Base-by-base conservation (phyloP, 2,329 filamentous ascomycete genomes). In the Talaromyces sp. region DNA sequence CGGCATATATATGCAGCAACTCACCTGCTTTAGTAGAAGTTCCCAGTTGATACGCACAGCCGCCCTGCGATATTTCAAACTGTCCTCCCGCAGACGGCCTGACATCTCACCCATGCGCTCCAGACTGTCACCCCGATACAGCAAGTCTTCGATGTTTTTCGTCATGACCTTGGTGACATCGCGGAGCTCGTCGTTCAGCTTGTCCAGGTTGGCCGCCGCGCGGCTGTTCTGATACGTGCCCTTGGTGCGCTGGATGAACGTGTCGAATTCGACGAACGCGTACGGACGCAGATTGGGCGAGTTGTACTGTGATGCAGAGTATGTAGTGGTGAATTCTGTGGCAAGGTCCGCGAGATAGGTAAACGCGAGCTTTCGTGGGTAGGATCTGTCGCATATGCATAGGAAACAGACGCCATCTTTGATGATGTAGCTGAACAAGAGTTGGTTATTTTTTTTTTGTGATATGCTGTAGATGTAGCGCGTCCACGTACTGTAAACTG, bases 81-180 rank as follows among this genome's bases (percentile, higher is more conserved):
- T 95, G 73, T 99, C 95, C 74, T 99, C 95, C 65, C 91, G 83
- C 74, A 99, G 78, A 65, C 94, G 83, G 61, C 87, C 89, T 70
- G 90, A 96, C 73, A 97, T 89, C 80, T 98, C 94, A 64, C 95
- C 94, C 95, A 99, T 99, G 71, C 92, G 86, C 79, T 99, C 95
- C 68, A 99, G 79, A 70, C 89, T 95, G 75, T 99, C 95, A 31
- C 95, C 95, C 65, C 96, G 84, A 75, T 99, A 99, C 59, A 99
- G 81, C 72, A 99, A 80, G 76, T 99, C 95, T 82, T 99, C 95
- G 68, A 99, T 98, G 77, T 99, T 99, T 86, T 98, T 98, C 61
- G 93, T 98, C 96, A 99, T 99, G 73, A 99, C 93, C 80, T 97
- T 93, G 1, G 95, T 98, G 60, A 99, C 96, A 78, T 98, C 95